Base-by-base conservation (phyloP, 2,329 filamentous ascomycete genomes). In the Colletotrichum camelliae region DNA sequence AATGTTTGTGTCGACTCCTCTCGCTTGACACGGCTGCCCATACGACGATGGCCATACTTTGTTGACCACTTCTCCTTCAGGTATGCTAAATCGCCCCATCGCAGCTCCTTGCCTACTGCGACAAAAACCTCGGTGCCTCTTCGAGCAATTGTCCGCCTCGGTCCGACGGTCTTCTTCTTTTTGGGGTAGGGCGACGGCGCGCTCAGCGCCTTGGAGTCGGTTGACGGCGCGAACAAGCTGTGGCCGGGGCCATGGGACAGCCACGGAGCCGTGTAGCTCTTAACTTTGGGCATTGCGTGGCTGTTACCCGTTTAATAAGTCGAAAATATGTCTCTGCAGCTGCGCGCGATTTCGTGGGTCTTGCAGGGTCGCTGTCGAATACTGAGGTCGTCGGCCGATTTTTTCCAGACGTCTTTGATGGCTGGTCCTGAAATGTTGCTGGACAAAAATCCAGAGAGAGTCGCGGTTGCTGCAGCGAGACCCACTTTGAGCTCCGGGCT, bases 91-190 rank as follows among this genome's bases (percentile, higher is more conserved):
- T 98, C 95, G 12, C 94, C 93, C 96, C 97, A 99, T 83, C 96
- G 91, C 77, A 99, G 94, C 84, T 98, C 95, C 80, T 94, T 96
- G 65, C 96, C 96, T 55, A 94, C 93, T 24, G 96, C 96, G 15
- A 95, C 93, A 82, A 98, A 98, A 12, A 98, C 88, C 81, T 99
- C 96, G 1, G 94, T 95, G 18, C 94, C 96, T 75, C 96, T 90
- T 66, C 91, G 92, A 12, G 96, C 96, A 80, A 98, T 93, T 1
- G 93, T 96, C 77, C 91, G 85, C 73, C 89, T 87, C 12, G 92
- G 90, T 21, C 91, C 90, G 2, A 83, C 81, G 24, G 83, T 80
- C 2, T 83, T 69, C 79, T 86, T 86, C 82, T 86, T 88, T 81
- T 85, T 89, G 61, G 85, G 79, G 72, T 87, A 87, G 16, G 85